Base-by-base conservation (phyloP, 352 stramenopile species). In the Phytophthora fragariae region DNA sequence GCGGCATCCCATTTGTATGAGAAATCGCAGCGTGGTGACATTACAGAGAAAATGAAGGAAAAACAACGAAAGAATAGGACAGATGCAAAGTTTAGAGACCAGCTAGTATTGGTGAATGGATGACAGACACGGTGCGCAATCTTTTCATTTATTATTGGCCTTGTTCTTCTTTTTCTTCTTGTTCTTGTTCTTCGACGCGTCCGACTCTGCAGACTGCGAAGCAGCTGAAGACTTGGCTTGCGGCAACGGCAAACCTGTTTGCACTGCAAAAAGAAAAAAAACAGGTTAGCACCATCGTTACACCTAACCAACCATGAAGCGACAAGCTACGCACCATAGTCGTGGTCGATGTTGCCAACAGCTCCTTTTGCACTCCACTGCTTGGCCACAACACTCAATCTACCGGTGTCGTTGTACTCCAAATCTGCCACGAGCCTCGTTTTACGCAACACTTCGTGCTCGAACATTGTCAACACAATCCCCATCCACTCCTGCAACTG, bases 1-100 rank as follows among this genome's bases (percentile, higher is more conserved):
- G 97, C 64, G 94, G 94, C 35, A 98, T 99, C 63, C 96, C 96
- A 15, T 98, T 99, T 72, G 88, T 99, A 55, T 83, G 50, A 76
- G 46, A 70, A 17, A 56, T 67, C 10, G 67, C 46, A 49, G 33
- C 21, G 19, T 55, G 46, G 29, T 52, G 62, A 12, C 24, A 5
- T 72, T 9, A 50, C 35, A 37, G 50, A 3, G 49, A 41, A 57
- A 39, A 47, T 52, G 68, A 54, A 17, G 21, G 1, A 44, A 17
- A 61, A 5, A 46, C 27, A 15, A 19, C 52, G 52, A 31, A 37
- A 27, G 52, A 57, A 54, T 53, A 52, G 29, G 56, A 47, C 39
- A 47, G 39, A 47, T 60, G 61, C 27, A 65, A 19, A 65, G 53
- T 56, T 65, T 71, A 75, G 55, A 72, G 19, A 33, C 47, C 11